These are phyloP conservation scores for Rhizopus delemar DNA, from an alignment of 371 early-diverging fungal genomes.

Conservation along the genomic window DNA sequence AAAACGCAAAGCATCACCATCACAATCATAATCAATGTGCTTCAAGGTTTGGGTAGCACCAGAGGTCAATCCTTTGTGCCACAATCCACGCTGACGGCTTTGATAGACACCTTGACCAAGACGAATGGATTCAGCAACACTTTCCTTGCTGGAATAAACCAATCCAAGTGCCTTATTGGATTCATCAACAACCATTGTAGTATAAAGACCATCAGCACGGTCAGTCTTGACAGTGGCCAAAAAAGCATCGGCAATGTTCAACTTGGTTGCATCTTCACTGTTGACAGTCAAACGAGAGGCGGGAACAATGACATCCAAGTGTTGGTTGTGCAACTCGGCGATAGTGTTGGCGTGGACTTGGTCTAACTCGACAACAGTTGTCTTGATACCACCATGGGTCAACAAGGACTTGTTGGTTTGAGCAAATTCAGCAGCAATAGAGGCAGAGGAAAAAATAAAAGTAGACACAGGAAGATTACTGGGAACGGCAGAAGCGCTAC, in stretches of 20 bases:
- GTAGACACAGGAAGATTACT: conserved; percentile 24
- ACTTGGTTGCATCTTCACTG: conserved; percentile 17
- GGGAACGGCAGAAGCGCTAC: conserved; percentile 5
- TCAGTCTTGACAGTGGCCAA: conserved; percentile 72
- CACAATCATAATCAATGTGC: conserved; percentile 85
- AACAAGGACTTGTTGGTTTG: conserved; percentile 31
- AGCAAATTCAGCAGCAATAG: conserved; percentile 16
- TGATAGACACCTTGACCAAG: conserved; percentile 89
- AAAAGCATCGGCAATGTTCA: conserved; percentile 73
- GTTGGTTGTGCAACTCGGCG: conserved; percentile 34
- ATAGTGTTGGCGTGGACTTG: conserved; percentile 39
- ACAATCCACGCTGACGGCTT: conserved; percentile 87
- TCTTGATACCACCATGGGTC: conserved; percentile 45
- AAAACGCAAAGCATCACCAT: conserved; percentile 86
- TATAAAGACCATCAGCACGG: conserved; percentile 84
- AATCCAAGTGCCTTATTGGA: conserved; percentile 86
- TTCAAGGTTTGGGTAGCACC: conserved; percentile 88
- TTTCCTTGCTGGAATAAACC: conserved; percentile 85
- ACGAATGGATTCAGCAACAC: conserved; percentile 80
- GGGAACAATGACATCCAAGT: conserved; percentile 45
- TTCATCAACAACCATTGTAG: conserved; percentile 93
- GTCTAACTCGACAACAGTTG: conserved; percentile 40
- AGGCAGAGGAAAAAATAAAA: conserved; percentile 22
- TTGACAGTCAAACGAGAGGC: conserved; percentile 38
- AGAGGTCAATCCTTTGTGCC: conserved; percentile 95